phyloP scores from a whole-genome alignment of 257 asterid species.

The Lycium ferocissimum region DNA sequence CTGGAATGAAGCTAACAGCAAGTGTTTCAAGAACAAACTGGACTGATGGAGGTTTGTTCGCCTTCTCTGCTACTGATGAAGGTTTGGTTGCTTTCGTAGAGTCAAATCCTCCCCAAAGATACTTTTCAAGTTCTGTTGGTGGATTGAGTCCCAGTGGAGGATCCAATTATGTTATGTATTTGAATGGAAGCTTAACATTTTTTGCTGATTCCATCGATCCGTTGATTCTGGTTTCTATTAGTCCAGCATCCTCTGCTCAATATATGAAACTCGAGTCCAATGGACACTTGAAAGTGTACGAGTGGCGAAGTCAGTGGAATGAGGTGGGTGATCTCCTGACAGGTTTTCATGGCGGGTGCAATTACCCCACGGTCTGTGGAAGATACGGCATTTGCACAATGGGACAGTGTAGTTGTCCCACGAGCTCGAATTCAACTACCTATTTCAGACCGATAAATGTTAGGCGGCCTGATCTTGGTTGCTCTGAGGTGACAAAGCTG shows the following conservation, averaged over 20 bases:
- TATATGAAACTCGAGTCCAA: slow-evolving; percentile 33
- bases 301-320: slow-evolving; percentile 25
- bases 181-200: slow-evolving; percentile 26
- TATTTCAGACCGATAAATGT: slow-evolving; percentile 28
- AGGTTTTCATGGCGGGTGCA: neutral
- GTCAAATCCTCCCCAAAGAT: slow-evolving; percentile 34
- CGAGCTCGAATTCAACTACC: slow-evolving; percentile 4
- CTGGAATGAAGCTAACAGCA: slow-evolving; percentile 37
- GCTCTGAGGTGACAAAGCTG: neutral
- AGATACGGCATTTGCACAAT: slow-evolving; percentile 36
- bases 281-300: slow-evolving; percentile 39
- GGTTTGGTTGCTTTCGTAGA: slow-evolving; percentile 32
- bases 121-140: neutral
- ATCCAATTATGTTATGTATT: slow-evolving; percentile 4
- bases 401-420: slow-evolving; percentile 33
- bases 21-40: slow-evolving; percentile 30
- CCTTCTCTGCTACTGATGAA: slow-evolving; percentile 17
- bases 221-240: neutral
- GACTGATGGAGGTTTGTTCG: slow-evolving; percentile 29
- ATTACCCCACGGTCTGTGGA: slow-evolving; percentile 34
- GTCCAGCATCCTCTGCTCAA: slow-evolving; percentile 21
- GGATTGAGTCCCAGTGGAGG: neutral
- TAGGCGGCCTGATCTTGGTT: slow-evolving; percentile 27
- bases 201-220: neutral
- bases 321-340: slow-evolving; percentile 24